Conservation (phyloP, 805 yeast species). For the Kurtzmaniella fragi region DNA sequence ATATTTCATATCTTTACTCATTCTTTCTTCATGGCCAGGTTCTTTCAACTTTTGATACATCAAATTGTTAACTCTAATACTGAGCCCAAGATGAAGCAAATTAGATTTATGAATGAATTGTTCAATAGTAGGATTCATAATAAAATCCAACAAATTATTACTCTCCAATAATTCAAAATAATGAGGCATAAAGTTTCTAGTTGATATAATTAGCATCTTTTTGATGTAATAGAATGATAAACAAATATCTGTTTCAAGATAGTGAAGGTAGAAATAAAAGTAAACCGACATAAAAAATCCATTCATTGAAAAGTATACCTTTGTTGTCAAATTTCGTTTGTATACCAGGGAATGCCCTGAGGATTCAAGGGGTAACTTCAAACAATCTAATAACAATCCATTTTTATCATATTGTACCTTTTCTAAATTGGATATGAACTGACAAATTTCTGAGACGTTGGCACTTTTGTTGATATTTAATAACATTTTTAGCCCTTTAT, state of each 20-base stretch:
- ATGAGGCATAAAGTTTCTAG: constrained; percentile 29
- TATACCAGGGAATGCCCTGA: constrained; percentile 6
- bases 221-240: constrained; percentile 35
- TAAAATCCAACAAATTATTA: constrained; percentile 32
- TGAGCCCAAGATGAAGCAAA: constrained; percentile 23
- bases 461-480: constrained; percentile 37
- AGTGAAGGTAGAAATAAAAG: constrained; percentile 40
- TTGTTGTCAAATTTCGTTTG: constrained; percentile 15
- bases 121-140: constrained; percentile 32
- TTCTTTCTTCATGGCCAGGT: constrained; percentile 16
- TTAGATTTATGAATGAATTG: constrained; percentile 26
- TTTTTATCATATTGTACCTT: constrained; percentile 19
- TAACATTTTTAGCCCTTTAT: constrained; percentile 29
- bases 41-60: constrained; percentile 18
- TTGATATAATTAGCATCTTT: constrained; percentile 23
- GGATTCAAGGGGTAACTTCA: constrained; percentile 10
- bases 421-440: constrained; percentile 33
- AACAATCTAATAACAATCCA: constrained; percentile 19
- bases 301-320: constrained; percentile 21
- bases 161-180: constrained; percentile 30
- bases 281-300: constrained; percentile 35
- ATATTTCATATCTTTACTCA: constrained; percentile 12
- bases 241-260: constrained; percentile 24
- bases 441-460: constrained; percentile 31
- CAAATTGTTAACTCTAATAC: constrained; percentile 24